A percentile compares a stretch with the other conserved stretches of the same genome.
Evolutionary conservation across 768 basidiomycete genomes (phyloP).

Genomic region (Amanita inopinata): DNA sequence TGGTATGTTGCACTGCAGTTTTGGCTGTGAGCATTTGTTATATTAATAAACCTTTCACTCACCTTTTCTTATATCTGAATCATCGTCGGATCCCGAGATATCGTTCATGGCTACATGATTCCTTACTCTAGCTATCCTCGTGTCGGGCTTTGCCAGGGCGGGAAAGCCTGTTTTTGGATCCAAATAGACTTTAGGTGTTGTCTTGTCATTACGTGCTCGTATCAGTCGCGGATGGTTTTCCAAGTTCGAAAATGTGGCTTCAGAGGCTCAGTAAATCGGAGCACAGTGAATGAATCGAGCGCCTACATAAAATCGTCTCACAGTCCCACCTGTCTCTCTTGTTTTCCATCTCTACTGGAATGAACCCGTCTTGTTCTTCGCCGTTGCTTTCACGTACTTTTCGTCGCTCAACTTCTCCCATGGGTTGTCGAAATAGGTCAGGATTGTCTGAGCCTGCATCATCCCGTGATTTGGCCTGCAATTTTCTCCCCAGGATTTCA

Average conservation of each 20-base stretch:
- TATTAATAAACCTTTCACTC: conserved; percentile 3
- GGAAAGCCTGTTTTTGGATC: conserved; percentile 78
- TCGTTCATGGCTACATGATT: conserved; percentile 11
- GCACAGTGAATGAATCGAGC: background rate
- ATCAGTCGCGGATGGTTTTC: conserved; percentile 95
- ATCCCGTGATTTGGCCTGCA: conserved; percentile 68
- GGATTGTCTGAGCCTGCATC: conserved; percentile 72
- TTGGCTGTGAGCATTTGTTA: conserved; percentile 3
- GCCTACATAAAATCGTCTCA: conserved; percentile 88
- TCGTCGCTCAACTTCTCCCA: conserved; percentile 62
- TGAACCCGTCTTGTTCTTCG: conserved; percentile 33
- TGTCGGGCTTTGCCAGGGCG: conserved; percentile 25
- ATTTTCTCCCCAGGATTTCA: conserved; percentile 82
- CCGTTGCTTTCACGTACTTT: conserved; percentile 34
- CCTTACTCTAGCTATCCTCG: conserved; percentile 13
- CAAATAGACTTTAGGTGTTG: conserved; percentile 54
- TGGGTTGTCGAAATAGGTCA: conserved; percentile 63
- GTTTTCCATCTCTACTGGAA: conserved; percentile 38
- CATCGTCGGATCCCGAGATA: conserved; percentile 16
- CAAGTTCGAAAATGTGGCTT: conserved; percentile 89
- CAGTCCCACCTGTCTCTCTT: conserved; percentile 88
- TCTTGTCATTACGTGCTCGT: conserved; percentile 45
- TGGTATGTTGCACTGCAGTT: conserved; percentile 33
- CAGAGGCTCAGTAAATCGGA: conserved; percentile 20
- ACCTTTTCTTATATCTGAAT: conserved; percentile 20